Evolutionary conservation across 2,329 filamentous ascomycete species (phyloP).

Genomic region (Scedosporium aurantiacum): DNA sequence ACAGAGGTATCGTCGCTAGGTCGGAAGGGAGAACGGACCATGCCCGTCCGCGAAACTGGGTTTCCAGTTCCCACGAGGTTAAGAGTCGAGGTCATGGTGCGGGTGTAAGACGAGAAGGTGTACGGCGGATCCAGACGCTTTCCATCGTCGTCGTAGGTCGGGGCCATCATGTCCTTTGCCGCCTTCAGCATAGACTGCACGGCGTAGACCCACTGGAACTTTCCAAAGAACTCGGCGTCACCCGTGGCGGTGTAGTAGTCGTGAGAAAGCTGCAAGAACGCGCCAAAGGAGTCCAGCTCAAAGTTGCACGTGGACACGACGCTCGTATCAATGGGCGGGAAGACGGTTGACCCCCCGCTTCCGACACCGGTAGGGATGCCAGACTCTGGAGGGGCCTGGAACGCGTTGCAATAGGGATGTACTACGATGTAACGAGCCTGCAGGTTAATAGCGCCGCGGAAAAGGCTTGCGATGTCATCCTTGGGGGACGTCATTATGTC

Average conservation of each 20-base stretch:
- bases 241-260: constrained; percentile 64
- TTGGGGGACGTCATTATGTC: constrained; percentile 44
- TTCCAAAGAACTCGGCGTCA: constrained; percentile 59
- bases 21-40: constrained; percentile 79
- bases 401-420: constrained; percentile 79
- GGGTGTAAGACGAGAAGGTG: constrained; percentile 58
- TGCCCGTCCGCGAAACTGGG: constrained; percentile 64
- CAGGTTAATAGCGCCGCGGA: constrained; percentile 60
- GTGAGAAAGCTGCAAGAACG: constrained; percentile 70
- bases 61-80: constrained; percentile 54
- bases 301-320: constrained; percentile 81
- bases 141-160: constrained; percentile 59
- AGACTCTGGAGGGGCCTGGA: constrained; percentile 73
- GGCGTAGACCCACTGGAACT: constrained; percentile 59
- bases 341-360: constrained; percentile 9
- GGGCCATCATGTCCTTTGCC: constrained; percentile 57
- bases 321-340: constrained; percentile 12
- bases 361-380: constrained; percentile 38
- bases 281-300: constrained; percentile 78
- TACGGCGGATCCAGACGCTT: constrained; percentile 51
- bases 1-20: constrained; percentile 83
- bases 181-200: constrained; percentile 58
- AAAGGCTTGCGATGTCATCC: constrained; percentile 51
- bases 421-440: constrained; percentile 57
- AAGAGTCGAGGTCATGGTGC: constrained; percentile 32